These are phyloP conservation scores for Citeromyces hawaiiensis DNA, from an alignment of 1,139 yeast species.

Conservation along the genomic window DNA sequence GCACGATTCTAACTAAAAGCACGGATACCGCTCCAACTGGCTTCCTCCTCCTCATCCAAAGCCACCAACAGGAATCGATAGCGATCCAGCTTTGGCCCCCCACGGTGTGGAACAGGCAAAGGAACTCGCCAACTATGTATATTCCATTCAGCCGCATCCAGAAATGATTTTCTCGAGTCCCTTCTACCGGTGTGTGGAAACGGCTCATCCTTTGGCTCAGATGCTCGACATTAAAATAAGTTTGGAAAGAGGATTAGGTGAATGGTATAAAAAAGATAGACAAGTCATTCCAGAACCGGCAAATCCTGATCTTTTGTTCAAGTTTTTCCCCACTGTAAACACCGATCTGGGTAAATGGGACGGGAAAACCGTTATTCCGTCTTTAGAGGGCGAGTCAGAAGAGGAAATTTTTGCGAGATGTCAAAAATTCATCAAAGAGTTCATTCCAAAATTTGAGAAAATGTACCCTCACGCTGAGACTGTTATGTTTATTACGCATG, in stretches of 20 bases:
- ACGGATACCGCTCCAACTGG: slow-evolving; percentile 53
- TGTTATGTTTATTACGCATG: slow-evolving; percentile 39
- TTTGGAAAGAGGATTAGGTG: slow-evolving; percentile 46
- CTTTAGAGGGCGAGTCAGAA: slow-evolving; percentile 33
- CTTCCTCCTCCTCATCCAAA: slow-evolving; percentile 40
- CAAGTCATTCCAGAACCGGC: slow-evolving; percentile 38
- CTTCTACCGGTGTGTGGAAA: slow-evolving; percentile 45
- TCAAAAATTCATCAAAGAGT: slow-evolving; percentile 27
- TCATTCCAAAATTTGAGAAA: slow-evolving; percentile 30
- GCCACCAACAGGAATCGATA: slow-evolving; percentile 44
- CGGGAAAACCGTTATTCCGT: slow-evolving; percentile 28
- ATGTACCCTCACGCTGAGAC: slow-evolving; percentile 29
- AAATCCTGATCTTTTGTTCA: slow-evolving; percentile 21
- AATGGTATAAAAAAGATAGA: slow-evolving; percentile 41
- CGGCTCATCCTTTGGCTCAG: slow-evolving; percentile 36
- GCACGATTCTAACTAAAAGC: slow-evolving; percentile 12
- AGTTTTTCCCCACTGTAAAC: slow-evolving; percentile 27
- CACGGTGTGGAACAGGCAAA: slow-evolving; percentile 50
- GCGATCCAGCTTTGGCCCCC: slow-evolving; percentile 50
- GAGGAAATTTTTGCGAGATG: slow-evolving; percentile 32
- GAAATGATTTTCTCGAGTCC: slow-evolving; percentile 42
- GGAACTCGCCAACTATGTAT: slow-evolving; percentile 30
- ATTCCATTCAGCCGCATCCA: slow-evolving; percentile 27
- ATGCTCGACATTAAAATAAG: slow-evolving; percentile 25
- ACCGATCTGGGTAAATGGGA: slow-evolving; percentile 15